Evolutionary conservation across 1,139 yeast genomes (phyloP), one percentile per base, ranked within the genome.

Genomic region (Sugiyamaella xylanicola): DNA sequence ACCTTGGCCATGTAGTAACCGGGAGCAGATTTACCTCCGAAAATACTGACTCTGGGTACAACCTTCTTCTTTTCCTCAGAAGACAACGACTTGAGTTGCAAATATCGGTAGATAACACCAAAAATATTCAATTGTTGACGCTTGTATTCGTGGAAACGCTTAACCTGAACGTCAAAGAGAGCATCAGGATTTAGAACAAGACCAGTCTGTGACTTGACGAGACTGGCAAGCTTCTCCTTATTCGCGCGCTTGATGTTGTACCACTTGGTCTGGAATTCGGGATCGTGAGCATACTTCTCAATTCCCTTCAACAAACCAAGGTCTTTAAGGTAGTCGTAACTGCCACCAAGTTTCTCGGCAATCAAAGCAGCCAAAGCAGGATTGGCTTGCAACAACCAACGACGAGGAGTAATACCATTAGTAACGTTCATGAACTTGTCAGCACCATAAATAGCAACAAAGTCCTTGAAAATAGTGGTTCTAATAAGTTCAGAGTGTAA

Each of bases 21-120:
- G 20, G 98, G 97, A 11, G 98, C 97, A 56, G 96, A 88, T 74
- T 91, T 91, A 70, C 98, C 97, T 63, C 97, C 97, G 71, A 91
- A 85, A 58, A 91, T 81, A 37, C 85, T 81, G 54, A 88, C 95
- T 70, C 87, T 87, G 57, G 96, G 85, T 59, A 84, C 81, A 72
- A 81, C 86, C 70, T 83, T 81, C 63, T 74, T 63, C 63, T 92
- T 83, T 68, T 90, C 90, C 27, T 81, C 86, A 13, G 79, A 74
- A 53, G 88, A 72, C 69, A 90, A 76, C 51, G 82, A 76, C 76
- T 90, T 90, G 71, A 91, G 85, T 60, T 79, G 79, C 63, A 92
- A 75, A 72, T 91, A 91, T 67, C 97, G 81, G 77, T 86, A 78
- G 66, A 92, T 88, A 27, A 88, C 90, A 59, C 96, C 96, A 70